phyloP scores from a whole-genome alignment of 495 filamentous ascomycete genomes.

The Daldinia bambusicola region DNA sequence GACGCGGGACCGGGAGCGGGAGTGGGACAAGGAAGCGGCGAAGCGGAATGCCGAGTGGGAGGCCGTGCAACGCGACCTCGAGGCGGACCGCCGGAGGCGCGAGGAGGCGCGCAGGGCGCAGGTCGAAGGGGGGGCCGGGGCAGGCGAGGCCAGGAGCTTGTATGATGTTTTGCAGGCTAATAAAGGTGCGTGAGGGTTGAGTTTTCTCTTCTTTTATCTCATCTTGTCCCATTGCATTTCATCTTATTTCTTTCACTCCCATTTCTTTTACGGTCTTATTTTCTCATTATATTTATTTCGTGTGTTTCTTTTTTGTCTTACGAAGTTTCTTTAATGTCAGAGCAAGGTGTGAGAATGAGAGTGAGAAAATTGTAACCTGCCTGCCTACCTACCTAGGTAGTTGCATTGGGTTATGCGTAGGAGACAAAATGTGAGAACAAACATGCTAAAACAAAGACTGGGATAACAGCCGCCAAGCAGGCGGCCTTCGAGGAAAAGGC shows the following conservation, averaged over 20 bases:
- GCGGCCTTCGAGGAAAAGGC: constrained; percentile 94
- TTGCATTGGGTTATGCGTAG: no score
- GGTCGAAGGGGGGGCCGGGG: constrained; percentile 61
- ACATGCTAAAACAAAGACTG: background rate
- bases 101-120: constrained; percentile 62
- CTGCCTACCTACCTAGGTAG: no score
- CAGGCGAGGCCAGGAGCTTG: constrained; percentile 69
- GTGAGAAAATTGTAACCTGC: no score
- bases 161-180: constrained; percentile 92
- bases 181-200: constrained; percentile 72
- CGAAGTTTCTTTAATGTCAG: no score
- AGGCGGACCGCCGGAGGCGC: constrained; percentile 63
- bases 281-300: no score
- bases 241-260: no score
- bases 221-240: no score
- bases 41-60: constrained; percentile 73
- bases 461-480: constrained; percentile 81
- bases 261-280: no score
- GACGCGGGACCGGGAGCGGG: background rate
- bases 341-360: no score
- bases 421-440: background rate
- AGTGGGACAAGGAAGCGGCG: constrained; percentile 50
- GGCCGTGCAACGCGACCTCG: constrained; percentile 78
- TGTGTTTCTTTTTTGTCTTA: no score
- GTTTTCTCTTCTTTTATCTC: background rate